Base-by-base conservation (phyloP, 2,329 filamentous ascomycete genomes). In the Botrytis deweyae region DNA sequence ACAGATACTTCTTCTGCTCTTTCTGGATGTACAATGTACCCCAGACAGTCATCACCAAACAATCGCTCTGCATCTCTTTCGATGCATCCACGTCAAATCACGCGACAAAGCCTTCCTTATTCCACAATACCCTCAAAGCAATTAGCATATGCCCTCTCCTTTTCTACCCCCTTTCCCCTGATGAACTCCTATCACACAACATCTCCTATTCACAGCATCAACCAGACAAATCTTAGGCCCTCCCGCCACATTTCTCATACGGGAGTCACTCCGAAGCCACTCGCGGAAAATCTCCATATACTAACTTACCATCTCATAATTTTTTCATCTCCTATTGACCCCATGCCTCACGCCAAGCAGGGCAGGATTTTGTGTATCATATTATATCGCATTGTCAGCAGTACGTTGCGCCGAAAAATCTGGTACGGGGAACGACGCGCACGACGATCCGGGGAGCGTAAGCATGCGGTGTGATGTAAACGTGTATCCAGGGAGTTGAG, bases 381-480 rank as follows among this genome's bases (percentile, higher is more conserved):
- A 40, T 52, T 12, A 63, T 36, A 25, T 36, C 33, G 59, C 36
- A 36, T 38, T 36, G 22, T 67, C 46, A 67, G 33, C 33, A 29
- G 46, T 18, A 67, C 9, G 18, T 46, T 22, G 18, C 20, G 20
- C 10, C 18, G n/a, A 44, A 22, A 49, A 58, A 22, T 42, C 49
- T 42, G 49, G 36, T 29, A 68, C 36, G 25, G 36, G 65, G 65
- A 58, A 68, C 36, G 25, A 68, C 65, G 49, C 65, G 65, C 36
- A 58, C n/a, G 65, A 58, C 25, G 18, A 68, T 68, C 65, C 49
- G 65, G 65, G 65, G 65, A 38, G 29, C 36, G 49, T 68, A 68
- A 68, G 65, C 46, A 68, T 68, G 65, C 49, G 49, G 65, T 68
- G 65, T 68, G 65, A 68, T 68, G 49, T 58, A 42, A 68, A 68